Conservation (phyloP, 192 early-diverging fungal species). For the Rhizoclosmatium globosum region DNA sequence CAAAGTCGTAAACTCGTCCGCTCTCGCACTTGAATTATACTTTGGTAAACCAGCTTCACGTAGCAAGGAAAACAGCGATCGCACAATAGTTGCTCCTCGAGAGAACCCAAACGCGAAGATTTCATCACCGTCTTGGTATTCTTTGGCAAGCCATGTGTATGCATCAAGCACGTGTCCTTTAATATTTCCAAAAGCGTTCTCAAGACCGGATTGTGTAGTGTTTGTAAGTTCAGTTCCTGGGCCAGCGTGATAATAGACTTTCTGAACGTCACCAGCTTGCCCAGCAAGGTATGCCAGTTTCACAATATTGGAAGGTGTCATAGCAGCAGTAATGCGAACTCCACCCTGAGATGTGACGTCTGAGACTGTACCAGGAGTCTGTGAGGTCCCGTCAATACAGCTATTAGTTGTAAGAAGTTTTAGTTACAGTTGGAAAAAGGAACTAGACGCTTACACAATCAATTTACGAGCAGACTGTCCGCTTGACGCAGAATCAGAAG, state of each 20-base stretch:
- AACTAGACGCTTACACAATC: not conserved
- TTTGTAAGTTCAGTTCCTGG: constrained; percentile 22
- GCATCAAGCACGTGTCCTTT: constrained; percentile 31
- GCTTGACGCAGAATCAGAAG: too few relatives aligned
- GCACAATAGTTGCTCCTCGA: constrained; percentile 36
- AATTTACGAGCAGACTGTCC: not conserved
- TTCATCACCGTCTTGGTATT: constrained; percentile 29
- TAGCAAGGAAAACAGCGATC: constrained; percentile 36
- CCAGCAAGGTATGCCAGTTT: not conserved
- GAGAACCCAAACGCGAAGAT: constrained; percentile 39
- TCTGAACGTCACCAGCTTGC: not conserved
- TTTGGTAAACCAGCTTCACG: constrained; percentile 25
- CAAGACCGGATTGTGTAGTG: not conserved
- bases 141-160: constrained; percentile 34
- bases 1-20: constrained; percentile 1
- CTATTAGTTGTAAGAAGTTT: not conserved
- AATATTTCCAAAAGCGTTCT: constrained; percentile 27
- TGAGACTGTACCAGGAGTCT: not conserved
- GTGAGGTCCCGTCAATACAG: constrained; percentile 20
- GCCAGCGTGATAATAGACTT: constrained; percentile 37
- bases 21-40: not conserved
- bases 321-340: not conserved
- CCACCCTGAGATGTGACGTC: constrained; percentile 10
- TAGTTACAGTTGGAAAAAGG: not conserved
- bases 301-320: constrained; percentile 22